Conservation (phyloP, 1,284 basidiomycete species). For the Cystobasidiaceae sp. region DNA sequence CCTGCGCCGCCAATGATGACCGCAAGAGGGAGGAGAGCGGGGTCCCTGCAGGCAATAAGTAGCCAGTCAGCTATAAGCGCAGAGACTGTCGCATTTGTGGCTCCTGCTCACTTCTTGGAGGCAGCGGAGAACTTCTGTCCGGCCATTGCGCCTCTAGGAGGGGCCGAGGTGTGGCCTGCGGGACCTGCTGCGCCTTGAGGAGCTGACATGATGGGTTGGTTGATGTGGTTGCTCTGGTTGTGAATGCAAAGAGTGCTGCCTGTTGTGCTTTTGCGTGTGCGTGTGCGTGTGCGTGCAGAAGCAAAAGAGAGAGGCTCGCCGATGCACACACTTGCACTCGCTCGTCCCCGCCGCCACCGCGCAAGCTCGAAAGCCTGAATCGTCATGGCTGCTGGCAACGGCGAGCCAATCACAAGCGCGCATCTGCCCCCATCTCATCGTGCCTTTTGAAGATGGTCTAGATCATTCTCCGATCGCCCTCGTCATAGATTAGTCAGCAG, state of each 20-base stretch:
- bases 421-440: too few species aligned
- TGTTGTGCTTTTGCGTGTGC: too few species aligned
- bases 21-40: constrained; percentile 27
- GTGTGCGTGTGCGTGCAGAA: not conserved
- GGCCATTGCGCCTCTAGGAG: constrained; percentile 17
- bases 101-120: constrained; percentile 11
- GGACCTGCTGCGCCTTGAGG: constrained; percentile 5
- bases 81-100: not conserved
- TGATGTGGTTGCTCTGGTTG: not conserved
- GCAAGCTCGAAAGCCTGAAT: too few species aligned
- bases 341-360: too few species aligned
- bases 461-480: too few species aligned
- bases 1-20: constrained; percentile 22
- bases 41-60: constrained; percentile 9
- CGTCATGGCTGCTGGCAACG: too few species aligned
- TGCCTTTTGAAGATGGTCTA: too few species aligned
- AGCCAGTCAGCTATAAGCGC: not conserved
- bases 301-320: not conserved
- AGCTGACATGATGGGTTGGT: not conserved
- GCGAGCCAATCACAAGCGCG: too few species aligned
- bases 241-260: not conserved
- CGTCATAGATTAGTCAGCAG: too few species aligned
- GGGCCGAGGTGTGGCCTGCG: constrained; percentile 28
- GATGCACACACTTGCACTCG: too few species aligned
- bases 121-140: constrained; percentile 27